These are phyloP conservation scores for Chlorella sp. DNA, from an alignment of 139 green algal genomes.

Conservation along the genomic window DNA sequence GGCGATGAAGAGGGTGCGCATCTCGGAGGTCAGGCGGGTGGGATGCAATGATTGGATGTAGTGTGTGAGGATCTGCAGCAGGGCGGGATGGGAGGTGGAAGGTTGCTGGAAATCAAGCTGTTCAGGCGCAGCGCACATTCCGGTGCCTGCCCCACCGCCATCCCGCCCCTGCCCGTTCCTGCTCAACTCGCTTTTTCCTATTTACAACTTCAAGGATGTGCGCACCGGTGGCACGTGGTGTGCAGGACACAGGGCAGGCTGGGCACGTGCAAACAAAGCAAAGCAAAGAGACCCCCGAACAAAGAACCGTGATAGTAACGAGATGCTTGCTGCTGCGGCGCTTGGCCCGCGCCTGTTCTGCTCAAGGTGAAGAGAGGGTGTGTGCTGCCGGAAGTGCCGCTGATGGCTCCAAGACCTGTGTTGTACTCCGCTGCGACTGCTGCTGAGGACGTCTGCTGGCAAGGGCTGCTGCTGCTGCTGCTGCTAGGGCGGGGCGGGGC, in stretches of 20 bases:
- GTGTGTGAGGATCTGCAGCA: too few relatives aligned
- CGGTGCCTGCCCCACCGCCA: neutral
- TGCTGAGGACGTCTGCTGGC: conserved; percentile 3
- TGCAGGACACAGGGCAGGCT: neutral
- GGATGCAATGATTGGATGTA: too few relatives aligned
- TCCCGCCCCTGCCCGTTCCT: too few relatives aligned
- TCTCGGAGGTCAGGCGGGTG: too few relatives aligned
- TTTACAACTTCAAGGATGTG: neutral
- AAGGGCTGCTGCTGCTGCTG: neutral
- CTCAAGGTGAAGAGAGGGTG: neutral
- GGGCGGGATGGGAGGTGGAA: too few relatives aligned
- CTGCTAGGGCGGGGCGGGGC: neutral
- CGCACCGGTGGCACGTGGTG: neutral
- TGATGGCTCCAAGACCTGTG: neutral
- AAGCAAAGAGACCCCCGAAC: too few relatives aligned
- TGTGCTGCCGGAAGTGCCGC: neutral
- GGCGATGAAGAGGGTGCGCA: too few relatives aligned
- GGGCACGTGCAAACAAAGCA: too few relatives aligned
- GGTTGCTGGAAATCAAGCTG: too few relatives aligned
- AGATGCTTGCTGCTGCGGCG: too few relatives aligned
- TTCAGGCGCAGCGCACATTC: neutral
- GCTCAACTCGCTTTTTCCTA: neutral
- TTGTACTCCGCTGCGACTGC: neutral
- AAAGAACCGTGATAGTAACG: too few relatives aligned
- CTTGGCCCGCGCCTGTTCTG: neutral